Evolutionary conservation across 139 green algal genomes (phyloP).

Genomic region (Trebouxia sp.): DNA sequence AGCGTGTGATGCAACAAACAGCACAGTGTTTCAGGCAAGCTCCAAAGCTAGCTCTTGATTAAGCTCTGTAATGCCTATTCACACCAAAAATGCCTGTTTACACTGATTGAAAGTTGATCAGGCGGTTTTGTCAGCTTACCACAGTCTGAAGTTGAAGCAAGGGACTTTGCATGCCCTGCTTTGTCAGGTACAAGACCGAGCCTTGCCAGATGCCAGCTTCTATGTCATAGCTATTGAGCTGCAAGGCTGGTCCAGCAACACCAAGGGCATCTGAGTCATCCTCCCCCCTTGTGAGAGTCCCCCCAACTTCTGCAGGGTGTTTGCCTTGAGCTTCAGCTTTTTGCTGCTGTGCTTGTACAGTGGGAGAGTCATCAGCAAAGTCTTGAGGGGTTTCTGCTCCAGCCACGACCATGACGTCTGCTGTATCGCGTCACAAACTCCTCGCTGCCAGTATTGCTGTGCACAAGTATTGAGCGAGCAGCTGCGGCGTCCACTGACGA

Average conservation of each 20-base stretch:
- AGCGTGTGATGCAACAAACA: background rate
- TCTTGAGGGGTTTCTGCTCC: background rate
- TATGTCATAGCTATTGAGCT: background rate
- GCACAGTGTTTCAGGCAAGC: background rate
- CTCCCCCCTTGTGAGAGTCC: background rate
- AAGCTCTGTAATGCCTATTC: too few relatives aligned
- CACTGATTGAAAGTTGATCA: too few relatives aligned
- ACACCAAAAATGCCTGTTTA: too few relatives aligned
- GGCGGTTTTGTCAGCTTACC: background rate
- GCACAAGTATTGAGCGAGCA: too few relatives aligned
- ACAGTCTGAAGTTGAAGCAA: background rate
- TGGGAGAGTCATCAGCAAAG: background rate
- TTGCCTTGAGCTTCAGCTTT: background rate
- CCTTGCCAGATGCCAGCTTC: conserved; percentile 12
- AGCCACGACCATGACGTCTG: background rate
- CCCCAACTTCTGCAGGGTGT: conserved; percentile 1
- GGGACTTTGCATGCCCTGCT: background rate
- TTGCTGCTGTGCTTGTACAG: conserved; percentile 5
- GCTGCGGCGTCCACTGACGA: too few relatives aligned
- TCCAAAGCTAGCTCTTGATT: background rate
- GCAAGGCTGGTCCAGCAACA: conserved; percentile 1
- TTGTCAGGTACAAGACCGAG: background rate
- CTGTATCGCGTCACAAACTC: background rate
- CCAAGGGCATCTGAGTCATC: background rate
- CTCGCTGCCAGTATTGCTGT: too few relatives aligned